Base-by-base conservation (phyloP, 176 grass and related monocot genomes). In the Puccinellia tenuiflora region DNA sequence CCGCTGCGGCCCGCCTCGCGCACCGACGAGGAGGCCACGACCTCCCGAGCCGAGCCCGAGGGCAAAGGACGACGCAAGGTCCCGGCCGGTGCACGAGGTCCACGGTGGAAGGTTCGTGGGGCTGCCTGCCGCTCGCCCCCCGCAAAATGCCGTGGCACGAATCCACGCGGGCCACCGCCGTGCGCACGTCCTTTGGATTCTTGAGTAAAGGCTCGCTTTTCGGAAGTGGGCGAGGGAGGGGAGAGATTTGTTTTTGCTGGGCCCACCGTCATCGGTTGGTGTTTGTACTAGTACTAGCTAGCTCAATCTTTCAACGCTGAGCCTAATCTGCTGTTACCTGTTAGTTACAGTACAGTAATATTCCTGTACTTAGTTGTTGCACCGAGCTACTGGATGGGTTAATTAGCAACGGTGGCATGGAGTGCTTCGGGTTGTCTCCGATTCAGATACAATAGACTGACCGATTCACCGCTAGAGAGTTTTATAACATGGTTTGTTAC, bases 141-240 rank as follows among this genome's bases (percentile, higher is more conserved):
- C 15, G 67, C 81, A 59, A 76, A 76, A 68, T 30, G 77, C 20
- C 73, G 63, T 83, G 48, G 79, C 87, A 84, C 76, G 82, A 47
- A 76, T 59, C 22, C 33, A 37, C 42, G 71, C 48, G 73, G 52
- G 48, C 84, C 72, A 68, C 29, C 52, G 38, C 53, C 53, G 24
- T 17, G 62, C 87, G 3, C 64, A 40, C 83, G 77, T 80, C 50
- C 78, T 29, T 9, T 25, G 6, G 3, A 60, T n/a, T 30, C 28
- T 14, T 17, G 14, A 57, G 47, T 38, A 35, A 64, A 28, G 30
- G 10, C 84, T 0, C 8, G 20, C 42, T 65, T 65, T 67, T 28
- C 16, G 57, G 55, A 0, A 21, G 70, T 74, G 70, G 45, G 45
- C 5, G 10, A 50, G 45, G 12, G 10, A 50, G 3, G 4, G 9